phyloP scores from a whole-genome alignment of 2,329 filamentous ascomycete species.

The Chalara sp. region DNA sequence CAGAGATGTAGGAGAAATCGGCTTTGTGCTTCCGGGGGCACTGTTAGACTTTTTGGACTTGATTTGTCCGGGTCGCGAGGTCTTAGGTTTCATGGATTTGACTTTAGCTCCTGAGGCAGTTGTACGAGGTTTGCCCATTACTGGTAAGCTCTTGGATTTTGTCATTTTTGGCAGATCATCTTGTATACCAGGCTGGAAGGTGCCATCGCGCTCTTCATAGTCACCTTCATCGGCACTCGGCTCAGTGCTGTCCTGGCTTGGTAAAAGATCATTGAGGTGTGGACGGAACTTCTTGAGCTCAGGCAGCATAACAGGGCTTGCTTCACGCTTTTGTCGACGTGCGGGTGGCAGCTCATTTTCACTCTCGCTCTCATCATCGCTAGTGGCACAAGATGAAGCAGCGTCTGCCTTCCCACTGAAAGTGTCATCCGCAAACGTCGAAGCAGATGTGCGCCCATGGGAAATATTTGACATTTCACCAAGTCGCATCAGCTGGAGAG shows the following conservation, averaged over 20 bases:
- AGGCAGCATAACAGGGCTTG: conserved; percentile 42
- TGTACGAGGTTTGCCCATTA: conserved; percentile 33
- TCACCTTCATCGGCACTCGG: conserved; percentile 57
- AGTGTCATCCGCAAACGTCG: conserved; percentile 80
- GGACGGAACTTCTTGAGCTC: conserved; percentile 39
- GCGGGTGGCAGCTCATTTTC: conserved; percentile 55
- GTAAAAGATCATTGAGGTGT: conserved; percentile 43
- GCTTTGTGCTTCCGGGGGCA: conserved; percentile 30
- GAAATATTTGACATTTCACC: conserved; percentile 92
- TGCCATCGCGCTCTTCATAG: conserved; percentile 36
- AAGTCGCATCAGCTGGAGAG: conserved; percentile 91
- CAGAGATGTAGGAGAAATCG: conserved; percentile 60
- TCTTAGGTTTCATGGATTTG: conserved; percentile 38
- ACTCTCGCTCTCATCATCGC: conserved; percentile 65
- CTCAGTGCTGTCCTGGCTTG: conserved; percentile 50
- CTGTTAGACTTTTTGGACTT: conserved; percentile 46
- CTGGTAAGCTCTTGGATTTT: conserved; percentile 34
- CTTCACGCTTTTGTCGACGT: conserved; percentile 50
- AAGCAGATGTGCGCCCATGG: conserved; percentile 86
- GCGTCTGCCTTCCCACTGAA: conserved; percentile 86
- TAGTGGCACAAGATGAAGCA: conserved; percentile 80
- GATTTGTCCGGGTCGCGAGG: conserved; percentile 20
- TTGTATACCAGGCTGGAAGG: conserved; percentile 23
- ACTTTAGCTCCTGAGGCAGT: conserved; percentile 34
- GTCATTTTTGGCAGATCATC: conserved; percentile 28